Conservation (phyloP, 768 basidiomycete genomes). For the Harrya chromipes region DNA sequence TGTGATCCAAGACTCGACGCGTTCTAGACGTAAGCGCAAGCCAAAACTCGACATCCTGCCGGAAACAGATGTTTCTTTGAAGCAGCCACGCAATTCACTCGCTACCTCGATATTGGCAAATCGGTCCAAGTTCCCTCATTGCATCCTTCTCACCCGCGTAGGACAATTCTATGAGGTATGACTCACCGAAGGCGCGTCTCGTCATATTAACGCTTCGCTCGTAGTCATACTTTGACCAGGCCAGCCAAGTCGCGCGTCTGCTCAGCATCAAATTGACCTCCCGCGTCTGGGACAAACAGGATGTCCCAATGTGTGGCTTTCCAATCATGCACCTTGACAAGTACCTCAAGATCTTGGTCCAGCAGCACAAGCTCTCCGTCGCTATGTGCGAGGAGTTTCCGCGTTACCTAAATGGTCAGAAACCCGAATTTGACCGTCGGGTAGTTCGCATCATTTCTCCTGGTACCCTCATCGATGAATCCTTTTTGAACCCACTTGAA, state of each 20-base stretch:
- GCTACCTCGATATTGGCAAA: constrained; percentile 72
- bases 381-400: constrained; percentile 94
- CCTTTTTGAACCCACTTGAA: constrained; percentile 79
- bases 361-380: constrained; percentile 79
- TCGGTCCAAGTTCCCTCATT: constrained; percentile 76
- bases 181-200: neutral
- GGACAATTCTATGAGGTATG: constrained; percentile 94
- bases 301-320: constrained; percentile 88
- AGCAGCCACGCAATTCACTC: constrained; percentile 46
- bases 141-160: constrained; percentile 86
- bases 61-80: constrained; percentile 4
- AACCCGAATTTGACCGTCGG: constrained; percentile 69
- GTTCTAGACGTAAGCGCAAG: constrained; percentile 19
- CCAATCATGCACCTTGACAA: constrained; percentile 82
- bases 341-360: constrained; percentile 81
- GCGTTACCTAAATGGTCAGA: constrained; percentile 44
- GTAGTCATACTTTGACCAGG: constrained; percentile 95
- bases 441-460: constrained; percentile 89
- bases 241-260: constrained; percentile 67
- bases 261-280: constrained; percentile 83
- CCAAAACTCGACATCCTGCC: constrained; percentile 2
- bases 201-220: constrained; percentile 4
- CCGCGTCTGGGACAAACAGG: constrained; percentile 66
- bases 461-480: constrained; percentile 91
- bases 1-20: neutral